These are phyloP conservation scores for Wickerhamiella vanderwaltii DNA, from an alignment of 805 yeast species.

Conservation along the genomic window DNA sequence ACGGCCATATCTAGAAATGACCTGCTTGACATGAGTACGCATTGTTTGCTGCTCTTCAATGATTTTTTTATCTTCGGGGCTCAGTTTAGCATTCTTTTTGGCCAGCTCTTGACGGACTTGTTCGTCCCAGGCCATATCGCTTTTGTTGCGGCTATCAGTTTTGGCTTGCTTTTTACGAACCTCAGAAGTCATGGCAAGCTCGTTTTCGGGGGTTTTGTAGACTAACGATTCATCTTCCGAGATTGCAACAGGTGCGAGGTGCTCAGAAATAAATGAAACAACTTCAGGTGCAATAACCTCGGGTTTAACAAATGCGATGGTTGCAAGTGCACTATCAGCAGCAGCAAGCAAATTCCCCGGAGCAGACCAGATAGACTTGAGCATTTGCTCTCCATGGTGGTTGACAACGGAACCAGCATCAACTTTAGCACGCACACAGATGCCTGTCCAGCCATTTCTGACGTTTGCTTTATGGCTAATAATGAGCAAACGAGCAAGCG, in stretches of 20 bases:
- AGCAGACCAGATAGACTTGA: constrained; percentile 20
- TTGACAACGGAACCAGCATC: constrained; percentile 55
- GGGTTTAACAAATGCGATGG: constrained; percentile 47
- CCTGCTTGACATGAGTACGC: constrained; percentile 35
- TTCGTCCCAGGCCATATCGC: constrained; percentile 56
- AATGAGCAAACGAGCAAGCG: constrained; percentile 32
- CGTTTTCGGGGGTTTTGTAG: constrained; percentile 57
- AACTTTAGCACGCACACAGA: constrained; percentile 43
- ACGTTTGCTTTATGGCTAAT: constrained; percentile 36
- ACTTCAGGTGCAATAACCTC: constrained; percentile 42
- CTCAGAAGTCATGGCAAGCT: constrained; percentile 45
- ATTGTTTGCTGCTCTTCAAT: constrained; percentile 47
- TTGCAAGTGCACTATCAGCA: constrained; percentile 26
- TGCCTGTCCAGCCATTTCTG: constrained; percentile 64
- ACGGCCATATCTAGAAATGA: constrained; percentile 33
- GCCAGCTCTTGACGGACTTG: constrained; percentile 64
- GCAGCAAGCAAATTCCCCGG: constrained; percentile 21
- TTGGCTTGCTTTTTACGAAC: constrained; percentile 36
- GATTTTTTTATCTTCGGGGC: constrained; percentile 70
- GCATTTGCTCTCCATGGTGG: constrained; percentile 22
- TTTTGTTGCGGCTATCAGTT: constrained; percentile 2
- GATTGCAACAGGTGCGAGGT: constrained; percentile 33
- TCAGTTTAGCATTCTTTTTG: constrained; percentile 37
- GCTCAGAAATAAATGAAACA: constrained; percentile 32
- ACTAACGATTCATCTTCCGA: constrained; percentile 44